Conservation (phyloP, 148 eudicot genomes). For the Heliosperma pusillum region DNA sequence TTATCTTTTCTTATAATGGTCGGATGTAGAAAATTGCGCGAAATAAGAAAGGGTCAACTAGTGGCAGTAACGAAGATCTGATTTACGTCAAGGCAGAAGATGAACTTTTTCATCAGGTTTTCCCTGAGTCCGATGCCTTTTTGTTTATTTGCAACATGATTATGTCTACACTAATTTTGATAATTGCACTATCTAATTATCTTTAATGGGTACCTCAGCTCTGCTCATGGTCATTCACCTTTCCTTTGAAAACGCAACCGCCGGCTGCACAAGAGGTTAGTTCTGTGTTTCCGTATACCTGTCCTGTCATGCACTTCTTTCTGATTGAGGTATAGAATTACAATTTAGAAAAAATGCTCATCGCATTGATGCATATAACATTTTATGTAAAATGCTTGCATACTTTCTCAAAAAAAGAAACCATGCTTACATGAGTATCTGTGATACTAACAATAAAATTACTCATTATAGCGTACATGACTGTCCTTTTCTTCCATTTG, state of each 20-base stretch:
- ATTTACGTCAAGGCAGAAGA: slow-evolving; percentile 81
- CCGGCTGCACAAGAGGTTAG: slow-evolving; percentile 64
- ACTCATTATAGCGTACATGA: neutral
- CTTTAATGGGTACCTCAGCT: slow-evolving; percentile 50
- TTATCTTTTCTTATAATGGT: neutral
- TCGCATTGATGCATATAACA: neutral
- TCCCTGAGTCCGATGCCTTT: neutral
- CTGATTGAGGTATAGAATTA: neutral
- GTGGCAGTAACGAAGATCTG: slow-evolving; percentile 49
- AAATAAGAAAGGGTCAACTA: slow-evolving; percentile 31
- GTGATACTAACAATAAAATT: neutral
- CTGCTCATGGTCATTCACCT: slow-evolving; percentile 73
- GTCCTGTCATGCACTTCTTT: neutral
- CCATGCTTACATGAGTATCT: neutral
- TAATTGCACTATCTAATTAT: slow-evolving; percentile 5
- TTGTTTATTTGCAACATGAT: neutral
- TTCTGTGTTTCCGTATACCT: slow-evolving; percentile 5
- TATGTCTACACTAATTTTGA: neutral
- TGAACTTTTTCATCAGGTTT: slow-evolving; percentile 71
- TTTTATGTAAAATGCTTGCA: neutral
- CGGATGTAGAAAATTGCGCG: slow-evolving; percentile 48
- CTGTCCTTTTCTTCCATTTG: neutral
- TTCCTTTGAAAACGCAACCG: slow-evolving; percentile 52
- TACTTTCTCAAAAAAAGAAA: neutral
- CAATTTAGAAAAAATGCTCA: neutral